phyloP scores from a whole-genome alignment of 257 asterid species.

The Handroanthus guayacan region DNA sequence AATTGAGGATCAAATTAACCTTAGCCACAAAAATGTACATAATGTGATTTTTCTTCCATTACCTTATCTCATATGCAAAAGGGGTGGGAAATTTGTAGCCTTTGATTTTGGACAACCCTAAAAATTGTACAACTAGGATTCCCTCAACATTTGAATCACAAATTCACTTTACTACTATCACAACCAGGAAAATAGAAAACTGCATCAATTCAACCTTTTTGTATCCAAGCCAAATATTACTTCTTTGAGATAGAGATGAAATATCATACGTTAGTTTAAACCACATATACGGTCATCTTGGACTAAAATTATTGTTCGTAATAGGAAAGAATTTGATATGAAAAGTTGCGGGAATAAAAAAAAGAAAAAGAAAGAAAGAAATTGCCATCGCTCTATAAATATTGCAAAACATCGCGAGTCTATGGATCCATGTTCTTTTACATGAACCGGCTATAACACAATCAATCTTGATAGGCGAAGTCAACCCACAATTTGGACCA shows the following conservation, averaged over 20 bases:
- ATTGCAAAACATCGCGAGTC: no score
- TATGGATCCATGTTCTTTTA: no score
- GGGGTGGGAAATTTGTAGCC: conserved; percentile 39
- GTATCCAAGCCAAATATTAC: neutral
- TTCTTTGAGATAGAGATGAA: neutral
- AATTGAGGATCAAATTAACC: neutral
- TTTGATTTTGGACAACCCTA: conserved; percentile 36
- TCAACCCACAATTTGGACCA: no score
- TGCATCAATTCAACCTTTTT: neutral
- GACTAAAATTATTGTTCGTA: neutral
- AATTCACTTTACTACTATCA: neutral
- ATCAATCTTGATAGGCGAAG: no score
- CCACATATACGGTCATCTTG: neutral
- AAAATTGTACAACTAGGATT: conserved; percentile 19
- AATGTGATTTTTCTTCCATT: neutral
- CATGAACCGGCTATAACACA: no score
- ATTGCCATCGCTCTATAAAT: no score
- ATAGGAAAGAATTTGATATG: neutral
- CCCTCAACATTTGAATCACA: conserved; percentile 24
- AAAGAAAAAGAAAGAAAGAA: no score
- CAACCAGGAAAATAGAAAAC: neutral
- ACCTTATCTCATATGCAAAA: conserved; percentile 33
- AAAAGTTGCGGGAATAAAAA: no score
- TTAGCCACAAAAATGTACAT: conserved; percentile 39
- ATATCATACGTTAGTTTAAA: neutral